These are phyloP conservation scores for Diaporthe humulicola DNA, from an alignment of 2,329 filamentous ascomycete genomes.

Conservation along the genomic window DNA sequence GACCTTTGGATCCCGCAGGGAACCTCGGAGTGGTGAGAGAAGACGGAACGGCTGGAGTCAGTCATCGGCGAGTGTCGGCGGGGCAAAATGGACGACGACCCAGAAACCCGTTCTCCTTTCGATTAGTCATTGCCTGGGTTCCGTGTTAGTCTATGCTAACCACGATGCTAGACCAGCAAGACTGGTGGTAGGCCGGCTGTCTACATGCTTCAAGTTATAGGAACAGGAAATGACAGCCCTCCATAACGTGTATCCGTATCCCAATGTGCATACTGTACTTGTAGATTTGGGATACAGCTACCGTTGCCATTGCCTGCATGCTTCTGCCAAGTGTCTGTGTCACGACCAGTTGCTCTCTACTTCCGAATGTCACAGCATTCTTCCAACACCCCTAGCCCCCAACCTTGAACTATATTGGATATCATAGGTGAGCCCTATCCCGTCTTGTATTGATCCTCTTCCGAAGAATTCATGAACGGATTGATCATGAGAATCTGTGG, in stretches of 20 bases:
- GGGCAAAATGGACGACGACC: slow-evolving; percentile 19
- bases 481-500: neutral
- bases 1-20: slow-evolving; percentile 31
- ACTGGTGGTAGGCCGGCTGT: slow-evolving; percentile 12
- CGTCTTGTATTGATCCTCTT: neutral
- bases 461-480: neutral
- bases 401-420: too few relatives aligned
- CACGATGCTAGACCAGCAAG: neutral
- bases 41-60: slow-evolving; percentile 9
- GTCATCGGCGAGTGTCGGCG: slow-evolving; percentile 15
- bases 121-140: slow-evolving; percentile 19
- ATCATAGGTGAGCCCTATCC: neutral
- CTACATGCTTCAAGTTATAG: neutral
- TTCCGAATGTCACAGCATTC: neutral
- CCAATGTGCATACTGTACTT: neutral
- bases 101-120: neutral
- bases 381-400: neutral
- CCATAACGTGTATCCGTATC: neutral
- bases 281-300: too few relatives aligned
- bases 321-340: neutral
- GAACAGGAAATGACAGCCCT: neutral
- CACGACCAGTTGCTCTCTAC: neutral
- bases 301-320: neutral
- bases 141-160: neutral
- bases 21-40: slow-evolving; percentile 21